phyloP scores from a whole-genome alignment of 306 rosid genomes.

The Begonia peltatifolia region DNA sequence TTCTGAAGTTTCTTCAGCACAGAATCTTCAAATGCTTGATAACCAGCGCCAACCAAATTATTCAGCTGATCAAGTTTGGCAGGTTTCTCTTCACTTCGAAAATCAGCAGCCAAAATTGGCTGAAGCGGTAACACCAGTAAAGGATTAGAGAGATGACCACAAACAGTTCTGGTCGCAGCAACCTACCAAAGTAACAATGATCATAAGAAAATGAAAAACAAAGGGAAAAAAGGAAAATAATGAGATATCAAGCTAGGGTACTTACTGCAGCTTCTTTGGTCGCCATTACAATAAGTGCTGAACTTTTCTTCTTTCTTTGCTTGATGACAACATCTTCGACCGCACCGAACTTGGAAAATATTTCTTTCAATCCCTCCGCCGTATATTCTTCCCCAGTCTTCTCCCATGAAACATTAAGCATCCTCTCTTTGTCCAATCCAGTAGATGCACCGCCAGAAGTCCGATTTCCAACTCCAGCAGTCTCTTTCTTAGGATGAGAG shows the following conservation, averaged over 20 bases:
- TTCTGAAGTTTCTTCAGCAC: constrained; percentile 63
- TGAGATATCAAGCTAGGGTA: not conserved
- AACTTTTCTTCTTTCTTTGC: constrained; percentile 60
- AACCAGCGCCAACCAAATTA: constrained; percentile 63
- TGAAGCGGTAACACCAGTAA: constrained; percentile 70
- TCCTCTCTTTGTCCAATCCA: constrained; percentile 45
- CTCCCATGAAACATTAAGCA: constrained; percentile 89
- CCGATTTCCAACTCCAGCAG: constrained; percentile 23
- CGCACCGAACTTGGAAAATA: constrained; percentile 60
- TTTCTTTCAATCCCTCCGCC: constrained; percentile 49
- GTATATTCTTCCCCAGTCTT: constrained; percentile 67
- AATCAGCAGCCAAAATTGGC: constrained; percentile 29
- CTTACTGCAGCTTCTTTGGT: constrained; percentile 80
- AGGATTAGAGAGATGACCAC: constrained; percentile 70
- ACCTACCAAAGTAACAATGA: constrained; percentile 26
- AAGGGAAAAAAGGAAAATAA: not conserved
- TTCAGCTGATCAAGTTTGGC: constrained; percentile 24
- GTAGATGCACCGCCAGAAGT: constrained; percentile 12
- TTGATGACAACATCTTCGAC: constrained; percentile 89
- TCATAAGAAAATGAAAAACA: constrained; percentile 6
- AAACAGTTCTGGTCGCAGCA: constrained; percentile 43
- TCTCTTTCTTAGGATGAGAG: constrained; percentile 13
- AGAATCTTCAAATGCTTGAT: constrained; percentile 69
- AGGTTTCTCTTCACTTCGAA: constrained; percentile 26
- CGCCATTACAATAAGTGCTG: constrained; percentile 81